Base-by-base conservation (phyloP, 2,329 filamentous ascomycete species). In the Arthrobotrys musiformis region DNA sequence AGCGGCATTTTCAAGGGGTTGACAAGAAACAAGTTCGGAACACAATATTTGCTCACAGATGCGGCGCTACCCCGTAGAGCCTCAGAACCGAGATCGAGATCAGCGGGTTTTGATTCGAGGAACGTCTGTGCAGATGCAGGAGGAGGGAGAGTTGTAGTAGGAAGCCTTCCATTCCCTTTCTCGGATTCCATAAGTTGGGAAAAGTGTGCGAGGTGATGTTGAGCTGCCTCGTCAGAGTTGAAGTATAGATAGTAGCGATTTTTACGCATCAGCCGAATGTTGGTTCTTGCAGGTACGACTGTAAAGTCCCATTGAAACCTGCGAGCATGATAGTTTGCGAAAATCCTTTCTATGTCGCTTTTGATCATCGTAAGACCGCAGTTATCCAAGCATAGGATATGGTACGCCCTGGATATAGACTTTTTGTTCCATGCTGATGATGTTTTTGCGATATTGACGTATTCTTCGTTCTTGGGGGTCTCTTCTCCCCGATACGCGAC, bases 161-260 rank as follows among this genome's bases (percentile, higher is more conserved):
- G 13, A 42, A 15, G n/a, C 48, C 72, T 48, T 13, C 63, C 40
- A 5, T 66, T 42, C 5, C 17, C 26, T 2, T 60, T 44, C 7
- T 63, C 35, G 2, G 46, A 19, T 26, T 48, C 35, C 6, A 52
- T 19, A 42, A 52, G 44, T 4, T 56, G 58, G 7, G 40, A 13
- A 54, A 76, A 76, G 24, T 70, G 28, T 35, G 63, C 30, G 8
- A 66, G 48, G 37, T 76, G 64, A 40, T 70, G 28, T 22, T 48
- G 60, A 19, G 48, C 64, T 1, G 63, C 58, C 13, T 69, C 64
- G 19, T 60, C 40, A 4, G 58, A 52, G 40, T 63, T 48, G 19
- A 76, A 70, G 60, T 70, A 76, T 22, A 76, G 26, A 37, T 70
- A 76, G 42, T 76, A 76, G 17, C 44, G 64, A 30, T 66, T 70